Conservation (phyloP, 1,284 basidiomycete species). For the Cryptococcus sp. region DNA sequence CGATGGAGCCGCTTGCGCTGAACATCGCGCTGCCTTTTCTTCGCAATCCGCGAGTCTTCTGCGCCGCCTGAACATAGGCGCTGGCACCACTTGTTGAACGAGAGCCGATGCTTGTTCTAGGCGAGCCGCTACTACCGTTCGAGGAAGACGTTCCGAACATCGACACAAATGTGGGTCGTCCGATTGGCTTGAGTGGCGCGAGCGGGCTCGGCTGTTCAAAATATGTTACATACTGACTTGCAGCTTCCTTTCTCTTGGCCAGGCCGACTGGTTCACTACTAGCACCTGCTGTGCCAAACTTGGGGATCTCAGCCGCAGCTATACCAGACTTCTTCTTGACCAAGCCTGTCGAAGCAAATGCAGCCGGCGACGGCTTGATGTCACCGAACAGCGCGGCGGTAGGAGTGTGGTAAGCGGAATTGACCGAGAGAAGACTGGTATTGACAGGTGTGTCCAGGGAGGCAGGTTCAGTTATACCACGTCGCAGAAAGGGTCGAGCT, state of each 20-base stretch:
- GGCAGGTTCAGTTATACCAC: slow-evolving; percentile 42
- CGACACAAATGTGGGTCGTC: slow-evolving; percentile 13
- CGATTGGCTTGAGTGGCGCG: slow-evolving; percentile 19
- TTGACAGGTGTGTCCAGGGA: slow-evolving; percentile 1
- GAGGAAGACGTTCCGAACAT: slow-evolving; percentile 12
- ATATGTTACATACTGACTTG: slow-evolving; percentile 8
- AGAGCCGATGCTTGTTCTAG: slow-evolving; percentile 13
- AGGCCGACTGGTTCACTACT: slow-evolving; percentile 23
- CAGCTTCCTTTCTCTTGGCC: slow-evolving; percentile 14
- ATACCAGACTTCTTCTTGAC: slow-evolving; percentile 48
- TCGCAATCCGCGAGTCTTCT: slow-evolving; percentile 42
- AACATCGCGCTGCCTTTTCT: slow-evolving; percentile 51
- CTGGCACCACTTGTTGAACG: slow-evolving; percentile 25
- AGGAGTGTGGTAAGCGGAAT: slow-evolving; percentile 29
- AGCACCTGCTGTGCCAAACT: slow-evolving; percentile 23
- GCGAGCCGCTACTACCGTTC: slow-evolving; percentile 5
- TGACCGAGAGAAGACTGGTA: slow-evolving; percentile 17
- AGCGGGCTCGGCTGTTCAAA: slow-evolving; percentile 20
- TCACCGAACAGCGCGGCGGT: slow-evolving; percentile 41
- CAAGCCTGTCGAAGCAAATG: slow-evolving; percentile 50
- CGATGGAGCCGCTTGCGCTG: slow-evolving; percentile 34
- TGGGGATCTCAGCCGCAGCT: slow-evolving; percentile 31
- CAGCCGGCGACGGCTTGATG: slow-evolving; percentile 49
- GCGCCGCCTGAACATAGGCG: slow-evolving; percentile 24
- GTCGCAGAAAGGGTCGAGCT: slow-evolving; percentile 26